phyloP scores from a whole-genome alignment of 306 rosid genomes.

The Rosa lucieae region DNA sequence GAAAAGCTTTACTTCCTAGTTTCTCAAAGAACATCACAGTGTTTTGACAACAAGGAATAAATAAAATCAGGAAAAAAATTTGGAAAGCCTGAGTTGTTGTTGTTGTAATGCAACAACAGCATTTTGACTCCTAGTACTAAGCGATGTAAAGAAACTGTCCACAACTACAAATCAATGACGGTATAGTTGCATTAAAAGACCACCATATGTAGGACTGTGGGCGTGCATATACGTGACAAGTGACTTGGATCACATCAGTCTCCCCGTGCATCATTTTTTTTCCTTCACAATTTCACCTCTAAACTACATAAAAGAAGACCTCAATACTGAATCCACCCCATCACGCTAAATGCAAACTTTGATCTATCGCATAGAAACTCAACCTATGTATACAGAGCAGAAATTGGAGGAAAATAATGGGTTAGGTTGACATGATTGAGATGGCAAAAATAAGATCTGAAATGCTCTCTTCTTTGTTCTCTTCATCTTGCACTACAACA shows the following conservation, averaged over 20 bases:
- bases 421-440: not conserved
- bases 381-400: not conserved
- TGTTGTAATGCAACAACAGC: not conserved
- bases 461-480: not conserved
- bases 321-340: not conserved
- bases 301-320: not conserved
- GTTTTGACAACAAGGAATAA: not conserved
- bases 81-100: not conserved
- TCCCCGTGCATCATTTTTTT: not conserved
- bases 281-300: not conserved
- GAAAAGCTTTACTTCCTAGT: not conserved
- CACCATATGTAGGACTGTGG: not conserved
- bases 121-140: not conserved
- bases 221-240: not conserved
- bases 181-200: not conserved
- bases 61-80: no score
- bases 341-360: not conserved
- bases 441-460: not conserved
- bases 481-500: not conserved
- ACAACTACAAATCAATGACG: no score
- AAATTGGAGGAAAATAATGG: not conserved
- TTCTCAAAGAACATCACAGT: not conserved
- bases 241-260: not conserved
- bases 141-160: not conserved
- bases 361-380: not conserved